Base-by-base conservation (phyloP, 768 basidiomycete genomes). In the Leccinum subgranulosum region DNA sequence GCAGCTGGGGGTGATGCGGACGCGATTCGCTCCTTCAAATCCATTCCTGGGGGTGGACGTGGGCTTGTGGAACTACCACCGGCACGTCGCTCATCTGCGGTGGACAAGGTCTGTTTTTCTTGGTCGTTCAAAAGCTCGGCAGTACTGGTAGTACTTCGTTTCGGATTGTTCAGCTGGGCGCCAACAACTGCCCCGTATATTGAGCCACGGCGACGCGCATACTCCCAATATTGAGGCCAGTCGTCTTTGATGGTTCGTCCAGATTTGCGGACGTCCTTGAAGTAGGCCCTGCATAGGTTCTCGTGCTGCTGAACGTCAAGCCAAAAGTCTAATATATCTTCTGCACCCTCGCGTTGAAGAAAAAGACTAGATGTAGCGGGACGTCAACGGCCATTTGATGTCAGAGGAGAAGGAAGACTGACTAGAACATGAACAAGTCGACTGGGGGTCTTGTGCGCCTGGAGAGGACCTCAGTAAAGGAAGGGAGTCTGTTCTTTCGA, bases 391-490 rank as follows among this genome's bases (percentile, higher is more conserved):
- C 27, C 3, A 8, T 36, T 15, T n/a, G 23, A 29, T 1, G 55
- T 2, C 21, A 45, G 39, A 49, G 6, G 43, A 9, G 46, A 54
- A 25, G 47, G 4, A 47, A 15, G 45, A 90, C 91, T 74, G 69
- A 97, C 94, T 96, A 96, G 79, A 97, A 96, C 89, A 95, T 96
- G 80, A 97, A 99, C 54, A 99, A 81, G 78, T 99, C 97, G 31
- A 99, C 93, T 19, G 97, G 97, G 0, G 97, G 93, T 59, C 91
- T 77, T 33, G 96, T 97, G 69, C 89, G 82, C 65, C 96, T 81
- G 19, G 90, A 90, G 28, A 98, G 81, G 49, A 98, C 94, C 77
- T 98, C 94, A 23, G 86, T 84, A 66, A 93, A 92, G 29, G 91
- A 87, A n/a, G 90, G 91, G 14, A 93, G 79, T 66, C 90, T 83